Percentiles rank a stretch among this genome's conserved stretches.
Conservation (phyloP, 352 stramenopile species). For the Pythium utonaiense region DNA sequence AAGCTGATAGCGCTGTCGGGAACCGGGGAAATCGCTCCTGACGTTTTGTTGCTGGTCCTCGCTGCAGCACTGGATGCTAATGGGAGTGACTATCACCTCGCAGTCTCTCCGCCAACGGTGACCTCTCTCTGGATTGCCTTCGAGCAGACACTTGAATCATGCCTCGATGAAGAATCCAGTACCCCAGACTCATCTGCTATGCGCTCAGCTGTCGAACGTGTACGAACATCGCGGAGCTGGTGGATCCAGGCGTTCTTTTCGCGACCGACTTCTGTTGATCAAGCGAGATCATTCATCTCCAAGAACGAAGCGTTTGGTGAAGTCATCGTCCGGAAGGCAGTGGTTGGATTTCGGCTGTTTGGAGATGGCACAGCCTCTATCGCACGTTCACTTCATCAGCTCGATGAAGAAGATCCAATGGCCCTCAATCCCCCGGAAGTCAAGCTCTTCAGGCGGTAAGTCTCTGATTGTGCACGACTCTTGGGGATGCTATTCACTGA, state of each 20-base stretch:
- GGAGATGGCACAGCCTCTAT: conserved; percentile 23
- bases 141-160: conserved; percentile 36
- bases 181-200: not conserved
- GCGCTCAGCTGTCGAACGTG: not conserved
- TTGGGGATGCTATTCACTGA: too few species aligned
- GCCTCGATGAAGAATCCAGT: conserved; percentile 8
- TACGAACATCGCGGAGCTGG: conserved; percentile 30
- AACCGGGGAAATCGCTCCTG: conserved; percentile 33
- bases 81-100: conserved; percentile 52
- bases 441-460: conserved; percentile 13
- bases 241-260: conserved; percentile 66
- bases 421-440: conserved; percentile 22
- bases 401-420: conserved; percentile 21
- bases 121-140: conserved; percentile 54
- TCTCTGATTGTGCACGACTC: too few species aligned
- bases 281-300: conserved; percentile 29
- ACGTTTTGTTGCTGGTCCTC: conserved; percentile 34
- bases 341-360: conserved; percentile 41
- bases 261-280: conserved; percentile 27
- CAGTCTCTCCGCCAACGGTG: conserved; percentile 29
- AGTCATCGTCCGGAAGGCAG: conserved; percentile 43
- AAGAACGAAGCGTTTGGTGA: conserved; percentile 29
- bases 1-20: conserved; percentile 50
- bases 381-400: conserved; percentile 20
- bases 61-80: conserved; percentile 48